These are phyloP conservation scores for Ganoderma leucocontextum DNA, from an alignment of 1,284 basidiomycete genomes.

Conservation along the genomic window DNA sequence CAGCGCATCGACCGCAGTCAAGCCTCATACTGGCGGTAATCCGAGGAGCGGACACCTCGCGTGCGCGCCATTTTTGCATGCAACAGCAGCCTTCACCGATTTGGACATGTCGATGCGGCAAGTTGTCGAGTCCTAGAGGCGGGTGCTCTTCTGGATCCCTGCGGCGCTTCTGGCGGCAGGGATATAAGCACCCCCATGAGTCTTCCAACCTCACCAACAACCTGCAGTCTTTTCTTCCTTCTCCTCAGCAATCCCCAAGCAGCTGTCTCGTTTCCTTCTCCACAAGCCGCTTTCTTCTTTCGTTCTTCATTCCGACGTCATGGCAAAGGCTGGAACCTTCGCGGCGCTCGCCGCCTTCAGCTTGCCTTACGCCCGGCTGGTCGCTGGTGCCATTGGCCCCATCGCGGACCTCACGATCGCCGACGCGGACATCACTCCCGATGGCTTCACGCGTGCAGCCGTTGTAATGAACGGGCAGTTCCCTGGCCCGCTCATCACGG, in stretches of 20 bases:
- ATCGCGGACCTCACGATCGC: constrained; percentile 29
- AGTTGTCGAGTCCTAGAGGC: not conserved
- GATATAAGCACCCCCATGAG: not conserved
- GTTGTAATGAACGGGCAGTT: constrained; percentile 35
- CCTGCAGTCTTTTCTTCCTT: not conserved
- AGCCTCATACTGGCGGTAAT: not conserved
- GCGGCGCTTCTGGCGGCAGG: not conserved
- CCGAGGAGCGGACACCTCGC: not conserved
- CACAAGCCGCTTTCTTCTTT: not conserved
- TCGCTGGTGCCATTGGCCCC: constrained; percentile 27
- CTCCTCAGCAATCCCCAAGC: not conserved
- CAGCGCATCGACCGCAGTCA: not conserved
- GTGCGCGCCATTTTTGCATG: constrained; percentile 1
- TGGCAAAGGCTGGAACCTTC: not conserved
- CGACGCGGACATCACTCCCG: constrained; percentile 34
- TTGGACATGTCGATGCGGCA: not conserved
- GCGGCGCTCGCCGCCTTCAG: constrained; percentile 8
- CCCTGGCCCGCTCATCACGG: constrained; percentile 39
- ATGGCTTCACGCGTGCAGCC: constrained; percentile 34
- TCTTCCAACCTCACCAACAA: not conserved
- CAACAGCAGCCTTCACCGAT: not conserved
- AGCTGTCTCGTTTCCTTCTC: constrained; percentile 1
- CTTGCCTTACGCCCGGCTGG: constrained; percentile 8
- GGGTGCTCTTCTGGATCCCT: not conserved
- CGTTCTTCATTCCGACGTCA: not conserved